phyloP scores from a whole-genome alignment of 1,284 basidiomycete species.

The Sporisorium exsertum region DNA sequence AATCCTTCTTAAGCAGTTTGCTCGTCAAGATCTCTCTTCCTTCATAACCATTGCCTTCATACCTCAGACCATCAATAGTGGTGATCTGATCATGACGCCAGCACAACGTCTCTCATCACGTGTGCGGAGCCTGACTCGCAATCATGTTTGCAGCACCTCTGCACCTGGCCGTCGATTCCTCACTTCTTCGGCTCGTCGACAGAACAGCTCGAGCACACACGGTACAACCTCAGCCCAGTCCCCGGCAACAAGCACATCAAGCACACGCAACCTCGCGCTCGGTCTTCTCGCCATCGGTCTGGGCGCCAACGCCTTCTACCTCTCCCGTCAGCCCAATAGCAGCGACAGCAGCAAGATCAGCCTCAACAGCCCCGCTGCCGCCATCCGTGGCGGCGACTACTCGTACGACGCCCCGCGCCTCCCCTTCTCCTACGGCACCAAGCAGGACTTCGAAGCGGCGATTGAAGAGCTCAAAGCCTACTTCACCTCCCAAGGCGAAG shows the following conservation, averaged over 20 bases:
- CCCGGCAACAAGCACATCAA: background rate
- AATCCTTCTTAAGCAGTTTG: slow-evolving; percentile 1
- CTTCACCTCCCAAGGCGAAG: slow-evolving; percentile 44
- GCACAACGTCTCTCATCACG: slow-evolving; percentile 12
- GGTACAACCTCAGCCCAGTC: background rate
- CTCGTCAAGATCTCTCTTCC: background rate
- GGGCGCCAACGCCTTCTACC: slow-evolving; percentile 36
- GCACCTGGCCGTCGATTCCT: slow-evolving; percentile 1
- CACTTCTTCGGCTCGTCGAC: slow-evolving; percentile 16
- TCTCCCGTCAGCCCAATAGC: slow-evolving; percentile 11
- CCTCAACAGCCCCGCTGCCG: slow-evolving; percentile 19
- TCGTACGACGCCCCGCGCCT: slow-evolving; percentile 30
- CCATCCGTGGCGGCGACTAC: background rate
- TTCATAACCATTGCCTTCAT: background rate
- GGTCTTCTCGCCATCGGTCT: slow-evolving; percentile 38
- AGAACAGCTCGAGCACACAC: slow-evolving; percentile 3
- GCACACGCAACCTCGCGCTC: slow-evolving; percentile 22
- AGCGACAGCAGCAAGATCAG: slow-evolving; percentile 10
- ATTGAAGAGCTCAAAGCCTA: slow-evolving; percentile 53
- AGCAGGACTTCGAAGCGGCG: slow-evolving; percentile 40
- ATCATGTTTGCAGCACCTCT: background rate
- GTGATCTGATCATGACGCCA: slow-evolving; percentile 1
- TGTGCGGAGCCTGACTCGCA: slow-evolving; percentile 3
- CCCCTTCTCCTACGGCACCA: slow-evolving; percentile 42
- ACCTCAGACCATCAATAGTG: background rate